Evolutionary conservation across 2,329 filamentous ascomycete species (phyloP).

Genomic region (Coccinonectria pachysandricola): DNA sequence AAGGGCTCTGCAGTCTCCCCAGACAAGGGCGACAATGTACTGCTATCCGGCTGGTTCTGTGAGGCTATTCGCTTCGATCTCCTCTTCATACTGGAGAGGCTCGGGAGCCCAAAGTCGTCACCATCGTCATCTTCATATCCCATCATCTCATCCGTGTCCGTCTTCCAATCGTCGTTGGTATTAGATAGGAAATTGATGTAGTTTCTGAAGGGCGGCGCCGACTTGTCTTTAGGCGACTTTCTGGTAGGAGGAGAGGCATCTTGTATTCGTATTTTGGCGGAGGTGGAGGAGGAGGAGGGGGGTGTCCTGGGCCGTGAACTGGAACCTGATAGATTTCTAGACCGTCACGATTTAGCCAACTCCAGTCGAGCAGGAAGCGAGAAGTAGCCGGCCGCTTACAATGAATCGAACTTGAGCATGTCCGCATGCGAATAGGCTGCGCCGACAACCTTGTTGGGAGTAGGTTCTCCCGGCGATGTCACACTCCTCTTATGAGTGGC

Average conservation of each 20-base stretch:
- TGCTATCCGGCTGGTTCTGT: conserved; percentile 23
- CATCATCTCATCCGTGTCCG: conserved; percentile 66
- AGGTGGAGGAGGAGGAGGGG: conserved; percentile 46
- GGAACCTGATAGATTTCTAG: conserved; percentile 50
- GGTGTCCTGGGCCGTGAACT: conserved; percentile 62
- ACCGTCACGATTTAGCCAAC: too few species aligned
- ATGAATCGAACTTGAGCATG: conserved; percentile 74
- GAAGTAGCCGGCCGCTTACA: too few species aligned
- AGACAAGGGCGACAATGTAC: conserved; percentile 25
- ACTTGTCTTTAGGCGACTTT: conserved; percentile 41
- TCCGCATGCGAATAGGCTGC: conserved; percentile 95
- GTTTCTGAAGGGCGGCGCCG: conserved; percentile 53
- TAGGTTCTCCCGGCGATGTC: conserved; percentile 33
- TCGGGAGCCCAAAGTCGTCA: conserved; percentile 91
- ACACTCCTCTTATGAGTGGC: conserved; percentile 40
- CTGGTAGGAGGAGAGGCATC: conserved; percentile 48
- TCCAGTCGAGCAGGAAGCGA: too few species aligned
- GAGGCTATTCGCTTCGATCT: conserved; percentile 48
- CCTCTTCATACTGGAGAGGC: conserved; percentile 81
- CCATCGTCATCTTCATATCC: conserved; percentile 79
- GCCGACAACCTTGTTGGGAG: conserved; percentile 70
- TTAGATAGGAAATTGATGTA: conserved; percentile 77
- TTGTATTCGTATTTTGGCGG: conserved; percentile 37
- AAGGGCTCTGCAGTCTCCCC: conserved; percentile 28
- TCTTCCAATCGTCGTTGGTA: conserved; percentile 73